A percentile compares a stretch with the other conserved stretches of the same genome.
Conservation (phyloP, 2,329 filamentous ascomycete genomes). For the Incumbomyces lentus region DNA sequence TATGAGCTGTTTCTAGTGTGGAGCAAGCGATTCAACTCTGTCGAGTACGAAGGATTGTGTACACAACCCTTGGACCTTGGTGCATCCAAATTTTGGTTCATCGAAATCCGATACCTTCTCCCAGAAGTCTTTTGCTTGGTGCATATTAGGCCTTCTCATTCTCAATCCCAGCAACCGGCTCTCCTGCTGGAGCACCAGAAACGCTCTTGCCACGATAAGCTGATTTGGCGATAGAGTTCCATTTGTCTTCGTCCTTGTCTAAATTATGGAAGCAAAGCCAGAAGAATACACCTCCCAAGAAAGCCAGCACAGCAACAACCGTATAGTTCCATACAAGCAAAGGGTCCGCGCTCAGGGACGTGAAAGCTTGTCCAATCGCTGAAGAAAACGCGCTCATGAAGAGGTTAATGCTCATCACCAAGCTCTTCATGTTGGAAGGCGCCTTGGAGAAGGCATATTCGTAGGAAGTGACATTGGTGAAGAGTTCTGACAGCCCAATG, state of each 20-base stretch:
- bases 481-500: constrained; percentile 47
- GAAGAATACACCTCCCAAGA: constrained; percentile 53
- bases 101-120: too few relatives aligned
- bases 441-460: constrained; percentile 69
- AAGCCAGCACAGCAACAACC: constrained; percentile 50
- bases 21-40: too few relatives aligned
- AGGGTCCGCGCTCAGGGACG: constrained; percentile 52
- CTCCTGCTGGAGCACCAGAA: neutral
- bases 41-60: too few relatives aligned
- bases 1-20: too few relatives aligned
- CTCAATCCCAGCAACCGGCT: neutral
- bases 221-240: constrained; percentile 38
- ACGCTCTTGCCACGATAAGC: constrained; percentile 5
- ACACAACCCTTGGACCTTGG: too few relatives aligned
- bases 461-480: constrained; percentile 56
- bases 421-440: constrained; percentile 55
- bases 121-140: neutral
- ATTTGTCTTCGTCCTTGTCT: constrained; percentile 56
- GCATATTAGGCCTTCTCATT: constrained; percentile 3
- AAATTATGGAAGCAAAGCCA: constrained; percentile 57
- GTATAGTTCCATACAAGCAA: constrained; percentile 64
- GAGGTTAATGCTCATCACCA: constrained; percentile 58
- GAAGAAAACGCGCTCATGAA: constrained; percentile 62
- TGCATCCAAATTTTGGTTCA: too few relatives aligned
- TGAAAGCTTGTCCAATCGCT: constrained; percentile 60